phyloP scores from a whole-genome alignment of 306 rosid genomes.

The Vigna nakashimae region DNA sequence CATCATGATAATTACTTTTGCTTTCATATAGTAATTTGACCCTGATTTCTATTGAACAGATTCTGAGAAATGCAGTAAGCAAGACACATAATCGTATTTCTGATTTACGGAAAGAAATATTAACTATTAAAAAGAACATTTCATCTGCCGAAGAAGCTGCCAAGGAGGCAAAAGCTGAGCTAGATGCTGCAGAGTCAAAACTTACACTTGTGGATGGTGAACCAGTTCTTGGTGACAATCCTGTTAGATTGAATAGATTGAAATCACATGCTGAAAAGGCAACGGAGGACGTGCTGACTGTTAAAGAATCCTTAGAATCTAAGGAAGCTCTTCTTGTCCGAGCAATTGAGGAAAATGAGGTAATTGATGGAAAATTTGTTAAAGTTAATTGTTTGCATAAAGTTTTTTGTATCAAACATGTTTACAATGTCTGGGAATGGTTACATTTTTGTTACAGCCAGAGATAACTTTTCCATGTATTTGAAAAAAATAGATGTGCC shows the following conservation, averaged over 20 bases:
- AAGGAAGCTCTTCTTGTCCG: slow-evolving; percentile 94
- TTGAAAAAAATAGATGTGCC: slow-evolving; percentile 6
- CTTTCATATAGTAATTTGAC: slow-evolving; percentile 24
- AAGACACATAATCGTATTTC: slow-evolving; percentile 94
- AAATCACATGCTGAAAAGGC: slow-evolving; percentile 78
- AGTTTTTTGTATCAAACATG: slow-evolving; percentile 16
- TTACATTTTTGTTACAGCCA: neutral
- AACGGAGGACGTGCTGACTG: slow-evolving; percentile 74
- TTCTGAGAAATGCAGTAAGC: slow-evolving; percentile 84
- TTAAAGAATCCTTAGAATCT: slow-evolving; percentile 85
- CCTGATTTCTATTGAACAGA: slow-evolving; percentile 51
- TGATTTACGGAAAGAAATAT: slow-evolving; percentile 93
- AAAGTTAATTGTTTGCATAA: slow-evolving; percentile 3
- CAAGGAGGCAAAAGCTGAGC: slow-evolving; percentile 65
- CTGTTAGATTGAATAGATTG: slow-evolving; percentile 78
- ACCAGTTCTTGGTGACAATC: slow-evolving; percentile 96
- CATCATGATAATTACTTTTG: neutral
- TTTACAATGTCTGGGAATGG: slow-evolving; percentile 8
- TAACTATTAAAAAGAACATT: slow-evolving; percentile 66
- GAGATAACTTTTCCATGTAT: neutral
- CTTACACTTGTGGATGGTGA: slow-evolving; percentile 91
- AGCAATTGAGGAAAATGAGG: slow-evolving; percentile 94
- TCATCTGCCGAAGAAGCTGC: slow-evolving; percentile 76
- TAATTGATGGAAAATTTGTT: slow-evolving; percentile 41
- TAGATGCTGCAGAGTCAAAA: slow-evolving; percentile 81